These are phyloP conservation scores for Pythium rhizo-oryzae DNA, from an alignment of 352 stramenopile genomes.

Conservation along the genomic window DNA sequence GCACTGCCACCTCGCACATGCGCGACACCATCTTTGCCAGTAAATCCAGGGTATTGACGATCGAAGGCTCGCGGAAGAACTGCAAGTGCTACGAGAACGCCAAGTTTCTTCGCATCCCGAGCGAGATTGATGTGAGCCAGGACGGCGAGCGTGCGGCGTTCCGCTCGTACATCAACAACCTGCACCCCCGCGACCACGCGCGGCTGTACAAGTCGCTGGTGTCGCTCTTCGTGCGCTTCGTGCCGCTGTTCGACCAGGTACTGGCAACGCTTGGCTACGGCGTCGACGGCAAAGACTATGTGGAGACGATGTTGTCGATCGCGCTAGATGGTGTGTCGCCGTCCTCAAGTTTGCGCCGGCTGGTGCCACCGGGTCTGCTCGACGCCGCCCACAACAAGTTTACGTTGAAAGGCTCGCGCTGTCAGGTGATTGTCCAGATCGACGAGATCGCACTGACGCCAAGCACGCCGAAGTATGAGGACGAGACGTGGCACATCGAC, in stretches of 20 bases:
- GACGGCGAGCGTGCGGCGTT: neutral
- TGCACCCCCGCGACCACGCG: slow-evolving; percentile 23
- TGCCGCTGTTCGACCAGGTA: slow-evolving; percentile 34
- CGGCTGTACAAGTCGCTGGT: slow-evolving; percentile 24
- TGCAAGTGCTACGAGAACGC: neutral
- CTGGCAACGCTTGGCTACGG: slow-evolving; percentile 9
- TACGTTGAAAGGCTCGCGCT: neutral
- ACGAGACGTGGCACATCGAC: neutral
- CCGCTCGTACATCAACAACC: slow-evolving; percentile 37
- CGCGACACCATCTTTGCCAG: neutral
- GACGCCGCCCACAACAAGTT: neutral
- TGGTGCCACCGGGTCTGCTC: neutral
- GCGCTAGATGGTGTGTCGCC: neutral
- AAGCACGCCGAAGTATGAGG: neutral
- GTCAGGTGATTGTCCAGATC: neutral
- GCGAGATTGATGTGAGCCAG: neutral
- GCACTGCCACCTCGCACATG: neutral
- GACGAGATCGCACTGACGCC: neutral
- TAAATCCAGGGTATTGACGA: neutral
- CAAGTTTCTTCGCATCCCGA: neutral
- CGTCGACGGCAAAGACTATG: neutral
- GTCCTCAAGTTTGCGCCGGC: neutral
- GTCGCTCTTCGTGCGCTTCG: slow-evolving; percentile 23
- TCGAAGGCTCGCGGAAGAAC: neutral
- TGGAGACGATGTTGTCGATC: neutral